Base-by-base conservation (phyloP, 495 filamentous ascomycete species). In the Penicillium mononematosum region DNA sequence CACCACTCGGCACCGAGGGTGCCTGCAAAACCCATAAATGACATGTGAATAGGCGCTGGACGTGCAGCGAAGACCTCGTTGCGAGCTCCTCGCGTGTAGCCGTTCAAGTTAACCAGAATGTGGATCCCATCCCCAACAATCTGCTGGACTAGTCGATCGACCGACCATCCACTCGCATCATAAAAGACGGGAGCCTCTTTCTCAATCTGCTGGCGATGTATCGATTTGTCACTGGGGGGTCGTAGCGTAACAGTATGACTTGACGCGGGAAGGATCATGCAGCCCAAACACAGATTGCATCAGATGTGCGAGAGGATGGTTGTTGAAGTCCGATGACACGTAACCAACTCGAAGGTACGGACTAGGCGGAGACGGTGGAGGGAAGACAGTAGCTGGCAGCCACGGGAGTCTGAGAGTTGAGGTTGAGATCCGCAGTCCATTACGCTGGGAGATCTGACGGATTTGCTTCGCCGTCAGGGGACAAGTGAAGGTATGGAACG, bases 211-310 rank as follows among this genome's bases (percentile, higher is more conserved):
- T 89, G 84, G 14, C 94, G 88, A 70, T 99, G 94, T 16, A 90
- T 75, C 0, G 94, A 99, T 58, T 85, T 88, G 65, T 99, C 94
- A 68, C 92, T 95, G 7, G 86, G 86, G 78, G 1, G 95, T 97
- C 4, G 95, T 98, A n/a, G 94, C 94, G 65, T 98, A 99, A 68
- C 94, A 99, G 69, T 89, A 92, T 0, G 95, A 93, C 68, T 86
- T 88, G 11, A 88, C 90, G 19, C 83, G 83, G 29, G 69, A 71
- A 0, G 81, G 78, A 61, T 96, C 73, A 72, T 99, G 94, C 51
- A 98, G 74, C 2, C 94, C 94, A 75, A 99, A 99, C 5, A 98
- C 94, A 5, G 94, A 98, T 71, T 99, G 94, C 94, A 99, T 99
- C 60, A 97, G 71, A 75, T 97, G 92, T 5, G 95, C 94, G 41